Base-by-base conservation (phyloP, 805 yeast species). In the Blastobotrys chiropterorum region DNA sequence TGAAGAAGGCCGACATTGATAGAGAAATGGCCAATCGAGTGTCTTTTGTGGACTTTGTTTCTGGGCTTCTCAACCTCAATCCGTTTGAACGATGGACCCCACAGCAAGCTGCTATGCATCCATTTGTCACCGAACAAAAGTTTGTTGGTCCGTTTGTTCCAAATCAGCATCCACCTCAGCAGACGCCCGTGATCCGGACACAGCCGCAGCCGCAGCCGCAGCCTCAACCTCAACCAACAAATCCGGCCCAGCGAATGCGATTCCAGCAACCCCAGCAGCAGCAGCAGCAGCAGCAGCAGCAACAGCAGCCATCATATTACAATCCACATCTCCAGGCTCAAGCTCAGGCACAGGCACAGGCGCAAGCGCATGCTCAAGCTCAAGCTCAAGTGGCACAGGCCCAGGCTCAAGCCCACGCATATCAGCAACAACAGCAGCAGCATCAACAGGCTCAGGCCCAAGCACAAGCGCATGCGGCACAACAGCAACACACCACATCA, bases 11-110 rank as follows among this genome's bases (percentile, higher is more conserved):
- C 3, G 74, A 71, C 58, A 69, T 79, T 46, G 95, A 86, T 52
- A 78, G 78, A 59, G 97, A 92, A 67, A 74, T 83, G 72, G 76
- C 74, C 48, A 88, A 87, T 57, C 74, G 98, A 46, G 76, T 74
- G 47, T 75, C 86, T 41, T 74, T 92, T 52, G 73, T 83, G 21
- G 96, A 92, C 66, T 88, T 94, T 60, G 73, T 94, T 47, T 68
- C 74, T 43, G 95, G 95, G 21, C 77, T 88, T 7, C 72, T 94
- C 55, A 87, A 85, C 58, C 68, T 89, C 61, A 90, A 92, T 67
- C 99, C 99, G 0, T 76, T 94, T 60, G 96, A 90, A 66, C 79
- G 99, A 60, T 86, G 97, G 85, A 88, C 97, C 0, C 99, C 99
- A 11, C 96, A 89, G 59, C 97, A 94, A 67, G 99, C 98, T 0